phyloP scores from a whole-genome alignment of 306 rosid species.

The Clitoria ternatea region DNA sequence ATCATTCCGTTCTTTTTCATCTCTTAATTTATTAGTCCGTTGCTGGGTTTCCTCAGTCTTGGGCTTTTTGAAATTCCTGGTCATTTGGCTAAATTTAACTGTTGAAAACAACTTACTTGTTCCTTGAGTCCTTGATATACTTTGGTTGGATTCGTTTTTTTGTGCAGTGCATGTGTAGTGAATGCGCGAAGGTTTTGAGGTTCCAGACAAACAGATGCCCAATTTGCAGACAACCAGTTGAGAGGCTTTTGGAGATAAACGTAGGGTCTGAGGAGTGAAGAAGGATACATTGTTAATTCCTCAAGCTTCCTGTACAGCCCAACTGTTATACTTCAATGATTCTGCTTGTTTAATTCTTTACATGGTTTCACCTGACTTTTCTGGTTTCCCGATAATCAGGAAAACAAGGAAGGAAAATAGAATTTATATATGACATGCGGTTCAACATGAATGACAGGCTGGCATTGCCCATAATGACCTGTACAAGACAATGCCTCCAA shows the following conservation, averaged over 20 bases:
- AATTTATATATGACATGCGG: slow-evolving; percentile 19
- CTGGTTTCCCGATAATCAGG: slow-evolving; percentile 19
- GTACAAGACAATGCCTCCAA: slow-evolving; percentile 21
- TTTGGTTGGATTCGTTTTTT: slow-evolving; percentile 16
- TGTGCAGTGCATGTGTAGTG: slow-evolving; percentile 85
- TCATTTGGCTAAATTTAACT: not conserved
- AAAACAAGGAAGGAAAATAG: slow-evolving; percentile 1
- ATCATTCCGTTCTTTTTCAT: not conserved
- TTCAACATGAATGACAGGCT: slow-evolving; percentile 22
- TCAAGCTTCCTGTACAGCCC: slow-evolving; percentile 33
- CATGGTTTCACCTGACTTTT: slow-evolving; percentile 17
- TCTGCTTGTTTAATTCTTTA: not conserved
- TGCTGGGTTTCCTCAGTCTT: not conserved
- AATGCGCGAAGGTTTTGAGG: slow-evolving; percentile 75
- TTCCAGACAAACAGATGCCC: slow-evolving; percentile 81
- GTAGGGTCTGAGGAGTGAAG: slow-evolving; percentile 58
- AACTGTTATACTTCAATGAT: slow-evolving; percentile 24
- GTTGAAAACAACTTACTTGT: not conserved
- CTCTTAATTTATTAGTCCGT: not conserved
- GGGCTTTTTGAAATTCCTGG: slow-evolving; percentile 6
- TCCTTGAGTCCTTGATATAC: slow-evolving; percentile 9
- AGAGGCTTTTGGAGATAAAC: slow-evolving; percentile 81
- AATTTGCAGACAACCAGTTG: slow-evolving; percentile 84
- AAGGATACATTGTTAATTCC: not conserved
- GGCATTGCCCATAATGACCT: slow-evolving; percentile 25